A percentile compares a stretch with the other conserved stretches of the same genome.
phyloP scores from a whole-genome alignment of 148 eudicot species.

The Vaccinium corymbosum region DNA sequence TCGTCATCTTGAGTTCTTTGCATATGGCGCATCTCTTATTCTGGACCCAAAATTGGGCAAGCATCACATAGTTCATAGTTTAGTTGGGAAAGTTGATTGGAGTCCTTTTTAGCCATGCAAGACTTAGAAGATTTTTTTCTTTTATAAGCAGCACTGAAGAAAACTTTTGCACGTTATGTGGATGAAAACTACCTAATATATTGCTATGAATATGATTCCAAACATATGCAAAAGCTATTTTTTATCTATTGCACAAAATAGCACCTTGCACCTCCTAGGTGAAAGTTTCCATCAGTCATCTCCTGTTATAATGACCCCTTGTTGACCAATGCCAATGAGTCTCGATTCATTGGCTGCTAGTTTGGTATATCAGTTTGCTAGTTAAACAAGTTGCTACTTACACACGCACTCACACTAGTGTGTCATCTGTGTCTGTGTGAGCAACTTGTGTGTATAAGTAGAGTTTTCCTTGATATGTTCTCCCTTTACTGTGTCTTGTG shows the following conservation, averaged over 20 bases:
- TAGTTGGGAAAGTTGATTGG: too few relatives aligned
- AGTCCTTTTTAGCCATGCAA: too few relatives aligned
- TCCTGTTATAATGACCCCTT: neutral
- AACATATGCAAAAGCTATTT: neutral
- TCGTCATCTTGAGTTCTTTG: too few relatives aligned
- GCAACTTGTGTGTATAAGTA: neutral
- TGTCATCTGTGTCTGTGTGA: neutral
- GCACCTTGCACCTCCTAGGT: neutral
- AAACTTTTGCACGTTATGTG: neutral
- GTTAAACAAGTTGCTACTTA: neutral
- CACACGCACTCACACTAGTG: neutral
- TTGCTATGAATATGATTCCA: neutral
- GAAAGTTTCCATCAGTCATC: neutral
- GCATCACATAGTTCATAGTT: too few relatives aligned
- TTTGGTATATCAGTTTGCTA: neutral
- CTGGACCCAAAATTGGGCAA: too few relatives aligned
- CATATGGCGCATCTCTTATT: too few relatives aligned
- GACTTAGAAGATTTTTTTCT: too few relatives aligned
- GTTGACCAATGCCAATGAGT: neutral
- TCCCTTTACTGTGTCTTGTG: neutral
- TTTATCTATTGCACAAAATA: neutral
- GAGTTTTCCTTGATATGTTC: neutral
- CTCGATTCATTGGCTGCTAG: neutral
- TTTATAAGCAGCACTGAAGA: too few relatives aligned
- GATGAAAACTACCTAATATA: neutral